These are phyloP conservation scores for Akebia trifoliata DNA, from an alignment of 164 flowering plant species.

Conservation along the genomic window DNA sequence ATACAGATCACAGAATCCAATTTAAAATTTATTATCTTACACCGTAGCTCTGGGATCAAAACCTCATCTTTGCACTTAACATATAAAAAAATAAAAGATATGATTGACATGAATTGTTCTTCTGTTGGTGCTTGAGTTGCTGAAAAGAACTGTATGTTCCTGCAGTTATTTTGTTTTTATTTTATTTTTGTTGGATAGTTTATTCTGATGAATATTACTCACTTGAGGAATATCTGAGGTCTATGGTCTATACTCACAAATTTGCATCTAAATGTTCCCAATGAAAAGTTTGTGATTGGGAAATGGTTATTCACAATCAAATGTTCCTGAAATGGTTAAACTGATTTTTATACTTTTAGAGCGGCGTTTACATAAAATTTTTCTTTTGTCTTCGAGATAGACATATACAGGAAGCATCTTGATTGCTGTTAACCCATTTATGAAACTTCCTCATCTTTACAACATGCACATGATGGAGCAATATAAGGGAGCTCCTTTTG, in stretches of 20 bases:
- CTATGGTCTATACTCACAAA: not conserved
- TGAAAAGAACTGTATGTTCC: not conserved
- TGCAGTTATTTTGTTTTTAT: not conserved
- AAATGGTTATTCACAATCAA: not conserved
- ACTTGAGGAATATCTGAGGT: not conserved
- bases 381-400: conserved; percentile 30
- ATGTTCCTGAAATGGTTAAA: not conserved
- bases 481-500: conserved; percentile 90
- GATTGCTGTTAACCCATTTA: conserved; percentile 98
- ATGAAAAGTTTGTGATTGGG: not conserved
- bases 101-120: not conserved
- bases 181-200: not conserved
- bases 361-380: not conserved
- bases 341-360: not conserved
- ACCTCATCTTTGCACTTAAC: too few species aligned
- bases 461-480: conserved; percentile 96
- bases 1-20: too few species aligned
- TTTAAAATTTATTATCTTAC: too few species aligned
- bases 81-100: too few species aligned
- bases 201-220: not conserved
- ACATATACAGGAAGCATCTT: conserved; percentile 98
- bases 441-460: conserved; percentile 95
- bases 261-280: not conserved
- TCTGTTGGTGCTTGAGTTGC: not conserved
- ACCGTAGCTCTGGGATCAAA: too few species aligned